Conservation (phyloP, 768 basidiomycete species). For the Postia placenta region DNA sequence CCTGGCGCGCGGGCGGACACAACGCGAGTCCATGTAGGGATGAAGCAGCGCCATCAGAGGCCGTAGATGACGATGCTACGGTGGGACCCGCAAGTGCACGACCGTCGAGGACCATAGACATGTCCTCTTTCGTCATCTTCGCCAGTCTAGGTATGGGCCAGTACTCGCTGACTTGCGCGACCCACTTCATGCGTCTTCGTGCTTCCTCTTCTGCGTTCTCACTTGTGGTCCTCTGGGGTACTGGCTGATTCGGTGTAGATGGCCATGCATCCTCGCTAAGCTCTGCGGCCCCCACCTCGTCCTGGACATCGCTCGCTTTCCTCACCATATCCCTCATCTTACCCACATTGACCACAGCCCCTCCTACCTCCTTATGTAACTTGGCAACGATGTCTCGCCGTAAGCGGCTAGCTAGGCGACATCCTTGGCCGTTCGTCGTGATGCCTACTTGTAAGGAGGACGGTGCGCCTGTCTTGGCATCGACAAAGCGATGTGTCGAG, state of each 20-base stretch:
- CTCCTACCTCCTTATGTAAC: conserved; percentile 67
- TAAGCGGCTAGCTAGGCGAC: conserved; percentile 74
- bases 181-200: conserved; percentile 80
- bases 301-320: conserved; percentile 13
- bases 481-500: conserved; percentile 75
- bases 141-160: conserved; percentile 83
- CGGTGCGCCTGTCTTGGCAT: conserved; percentile 35
- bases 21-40: conserved; percentile 21
- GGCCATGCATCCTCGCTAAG: conserved; percentile 47
- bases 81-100: conserved; percentile 12
- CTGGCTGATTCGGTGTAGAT: conserved; percentile 64
- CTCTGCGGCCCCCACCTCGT: conserved; percentile 34
- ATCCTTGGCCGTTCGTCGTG: conserved; percentile 90
- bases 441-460: conserved; percentile 71
- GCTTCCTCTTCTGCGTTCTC: conserved; percentile 37
- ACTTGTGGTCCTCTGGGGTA: conserved; percentile 41
- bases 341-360: conserved; percentile 71
- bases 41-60: conserved; percentile 2
- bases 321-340: conserved; percentile 55
- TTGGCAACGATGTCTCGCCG: conserved; percentile 75
- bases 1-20: conserved; percentile 29
- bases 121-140: conserved; percentile 57
- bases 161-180: conserved; percentile 94
- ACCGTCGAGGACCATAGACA: conserved; percentile 55
- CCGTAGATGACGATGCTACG: conserved; percentile 6